Base-by-base conservation (phyloP, 2,329 filamentous ascomycete genomes). In the Phialocephala subalpina region DNA sequence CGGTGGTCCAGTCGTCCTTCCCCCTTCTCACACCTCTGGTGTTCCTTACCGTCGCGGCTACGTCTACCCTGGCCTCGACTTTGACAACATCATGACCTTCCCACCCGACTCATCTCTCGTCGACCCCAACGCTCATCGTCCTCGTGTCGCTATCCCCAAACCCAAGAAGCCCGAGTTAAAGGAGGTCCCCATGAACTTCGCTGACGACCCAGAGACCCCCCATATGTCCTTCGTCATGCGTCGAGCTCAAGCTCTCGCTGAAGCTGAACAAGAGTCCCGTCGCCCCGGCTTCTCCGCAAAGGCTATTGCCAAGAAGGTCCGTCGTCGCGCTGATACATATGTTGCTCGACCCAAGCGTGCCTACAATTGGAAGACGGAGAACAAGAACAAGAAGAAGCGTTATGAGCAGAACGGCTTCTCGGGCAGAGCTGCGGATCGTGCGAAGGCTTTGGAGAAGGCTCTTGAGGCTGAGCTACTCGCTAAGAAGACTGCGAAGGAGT, bases 41-140 rank as follows among this genome's bases (percentile, higher is more conserved):
- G 45, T 49, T 25, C 45, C 45, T 7, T 22, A 27, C 11, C 45
- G 11, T 49, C 45, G 45, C 7, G 45, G 45, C 20, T n/a, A 11
- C 45, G 20, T 49, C 11, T 20, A 16, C n/a, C 25, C 22, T 1
- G 9, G 14, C 25, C 25, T 53, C 49, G 49, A 53, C 49, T 53
- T 53, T 7, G 49, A 53, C 18, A 53, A 33, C 27, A 27, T 53
- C 25, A 53, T 53, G 49, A 53, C 7, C 25, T 53, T 53, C 49
- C 49, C 49, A 16, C 25, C 27, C 12, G 11, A 14, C 9, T 25
- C 49, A 3, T 5, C 22, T 18, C 5, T 22, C 25, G 22, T 11
- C 18, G 25, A 53, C 25, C 25, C 25, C 25, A 53, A 33, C 20
- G 45, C 1, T 25, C 47, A 12, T 3, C 2, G 22, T 20, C 25